A percentile compares a stretch with the other conserved stretches of the same genome.
phyloP scores from a whole-genome alignment of 257 asterid species.

The Ilex aquifolium region DNA sequence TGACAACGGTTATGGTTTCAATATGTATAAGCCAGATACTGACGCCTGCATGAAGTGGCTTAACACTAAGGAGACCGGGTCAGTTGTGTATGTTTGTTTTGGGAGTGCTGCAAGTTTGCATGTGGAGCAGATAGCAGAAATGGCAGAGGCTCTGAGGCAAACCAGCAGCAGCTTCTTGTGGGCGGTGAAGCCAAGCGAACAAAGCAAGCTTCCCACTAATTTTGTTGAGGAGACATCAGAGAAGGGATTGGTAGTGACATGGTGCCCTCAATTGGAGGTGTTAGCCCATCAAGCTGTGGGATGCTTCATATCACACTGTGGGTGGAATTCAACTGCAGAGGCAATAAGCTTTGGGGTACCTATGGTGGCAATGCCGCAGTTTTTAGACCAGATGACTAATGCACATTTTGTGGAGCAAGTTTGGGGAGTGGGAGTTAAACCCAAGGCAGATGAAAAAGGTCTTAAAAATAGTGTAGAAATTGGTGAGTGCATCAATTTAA shows the following conservation, averaged over 20 bases:
- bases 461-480: constrained; percentile 30
- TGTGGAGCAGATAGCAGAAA: constrained; percentile 30
- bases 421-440: constrained; percentile 40
- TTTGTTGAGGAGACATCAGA: constrained; percentile 22
- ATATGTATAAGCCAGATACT: constrained; percentile 27
- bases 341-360: constrained; percentile 47
- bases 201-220: constrained; percentile 26
- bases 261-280: constrained; percentile 53
- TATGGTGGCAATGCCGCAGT: constrained; percentile 50
- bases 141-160: constrained; percentile 32
- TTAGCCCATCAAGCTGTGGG: constrained; percentile 40
- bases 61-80: constrained; percentile 28
- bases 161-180: constrained; percentile 36
- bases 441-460: constrained; percentile 27
- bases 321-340: constrained; percentile 55
- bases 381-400: constrained; percentile 45
- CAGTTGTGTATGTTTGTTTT: constrained; percentile 42
- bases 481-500: constrained; percentile 24
- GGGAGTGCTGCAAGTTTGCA: constrained; percentile 43
- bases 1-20: constrained; percentile 40
- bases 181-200: constrained; percentile 53
- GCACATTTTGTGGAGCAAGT: constrained; percentile 47
- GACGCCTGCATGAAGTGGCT: constrained; percentile 46
- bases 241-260: constrained; percentile 39
- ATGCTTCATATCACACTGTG: constrained; percentile 52